Evolutionary conservation across 2,329 filamentous ascomycete species (phyloP), one percentile per base, ranked within the genome.

Genomic region (Clarireedia hainanense): DNA sequence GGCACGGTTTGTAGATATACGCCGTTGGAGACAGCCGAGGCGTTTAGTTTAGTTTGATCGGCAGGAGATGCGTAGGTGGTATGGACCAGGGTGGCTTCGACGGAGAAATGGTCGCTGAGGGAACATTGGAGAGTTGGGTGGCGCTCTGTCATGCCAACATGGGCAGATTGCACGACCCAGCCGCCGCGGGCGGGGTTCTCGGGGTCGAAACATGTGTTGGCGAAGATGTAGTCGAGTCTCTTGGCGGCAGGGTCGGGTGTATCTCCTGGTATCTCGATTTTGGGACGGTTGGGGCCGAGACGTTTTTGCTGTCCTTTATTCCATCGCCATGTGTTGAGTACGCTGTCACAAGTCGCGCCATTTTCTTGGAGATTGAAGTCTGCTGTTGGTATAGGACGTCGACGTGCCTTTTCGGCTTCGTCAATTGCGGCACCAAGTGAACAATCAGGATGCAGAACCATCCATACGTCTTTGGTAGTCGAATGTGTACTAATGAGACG

Each of bases 251-350:
- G 83, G 68, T 96, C 91, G 3, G 77, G 71, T 0, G 81, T 80
- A 47, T 85, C 78, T 0, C 80, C 78, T n/a, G 86, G 76, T 6
- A 95, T 76, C 5, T 75, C 70, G 42, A 84, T 76, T 12, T 71
- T 64, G n/a, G 85, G 78, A 54, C 80, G 78, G 0, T 85, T 85
- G 47, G 81, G 80, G 15, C 80, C 80, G 2, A 95, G 74, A 5
- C 78, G 77, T 65, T 86, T 87, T 69, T 83, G 86, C 64, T 88
- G 77, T 15, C 74, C 75, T 65, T 88, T 83, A 57, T 83, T 78
- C 92, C 92, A 97, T 45, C 91, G 80, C 94, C 94, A 99, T 3
- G 92, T 96, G 71, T 97, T 97, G 66, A 88, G 83, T 9, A 84
- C 81, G 56, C 84, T 86, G 68, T 96, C 89, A 65, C 90, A 96